These are phyloP conservation scores for Boletus subparvulus DNA, from an alignment of 768 basidiomycete species.

Conservation along the genomic window DNA sequence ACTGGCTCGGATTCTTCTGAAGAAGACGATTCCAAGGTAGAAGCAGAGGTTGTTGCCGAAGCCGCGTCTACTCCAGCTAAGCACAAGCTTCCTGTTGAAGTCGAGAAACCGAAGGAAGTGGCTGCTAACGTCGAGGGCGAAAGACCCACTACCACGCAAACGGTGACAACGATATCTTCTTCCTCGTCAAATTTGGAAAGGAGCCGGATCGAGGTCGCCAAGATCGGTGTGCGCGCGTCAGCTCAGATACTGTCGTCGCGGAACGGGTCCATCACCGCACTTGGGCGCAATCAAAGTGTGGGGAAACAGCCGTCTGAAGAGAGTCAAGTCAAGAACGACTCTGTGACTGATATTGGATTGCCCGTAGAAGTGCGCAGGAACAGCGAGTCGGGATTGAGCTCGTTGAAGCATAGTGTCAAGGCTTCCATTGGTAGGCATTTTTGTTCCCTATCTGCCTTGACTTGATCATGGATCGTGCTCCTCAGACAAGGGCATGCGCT, in stretches of 20 bases:
- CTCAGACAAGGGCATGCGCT: slow-evolving; percentile 63
- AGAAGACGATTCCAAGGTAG: slow-evolving; percentile 26
- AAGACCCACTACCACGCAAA: slow-evolving; percentile 11
- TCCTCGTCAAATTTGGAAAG: slow-evolving; percentile 25
- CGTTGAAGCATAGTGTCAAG: slow-evolving; percentile 69
- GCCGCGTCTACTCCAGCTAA: slow-evolving; percentile 12
- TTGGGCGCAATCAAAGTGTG: slow-evolving; percentile 8
- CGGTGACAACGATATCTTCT: slow-evolving; percentile 18
- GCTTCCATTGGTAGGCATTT: slow-evolving; percentile 63
- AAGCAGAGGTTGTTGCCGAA: slow-evolving; percentile 28
- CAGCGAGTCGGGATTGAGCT: slow-evolving; percentile 42
- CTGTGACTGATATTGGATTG: slow-evolving; percentile 24
- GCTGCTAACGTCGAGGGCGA: neutral
- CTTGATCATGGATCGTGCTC: neutral
- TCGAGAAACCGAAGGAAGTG: slow-evolving; percentile 1
- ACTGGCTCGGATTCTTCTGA: slow-evolving; percentile 22
- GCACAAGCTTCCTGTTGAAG: slow-evolving; percentile 1
- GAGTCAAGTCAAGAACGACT: slow-evolving; percentile 5
- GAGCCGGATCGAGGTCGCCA: slow-evolving; percentile 32
- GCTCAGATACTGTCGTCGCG: slow-evolving; percentile 28
- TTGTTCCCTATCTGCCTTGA: neutral
- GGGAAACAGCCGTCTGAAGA: slow-evolving; percentile 10
- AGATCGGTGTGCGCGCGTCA: slow-evolving; percentile 27
- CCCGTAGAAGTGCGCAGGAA: slow-evolving; percentile 25
- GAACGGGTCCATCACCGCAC: slow-evolving; percentile 23